phyloP scores from a whole-genome alignment of 2,329 filamentous ascomycete genomes.

The Helminthosporium solani region DNA sequence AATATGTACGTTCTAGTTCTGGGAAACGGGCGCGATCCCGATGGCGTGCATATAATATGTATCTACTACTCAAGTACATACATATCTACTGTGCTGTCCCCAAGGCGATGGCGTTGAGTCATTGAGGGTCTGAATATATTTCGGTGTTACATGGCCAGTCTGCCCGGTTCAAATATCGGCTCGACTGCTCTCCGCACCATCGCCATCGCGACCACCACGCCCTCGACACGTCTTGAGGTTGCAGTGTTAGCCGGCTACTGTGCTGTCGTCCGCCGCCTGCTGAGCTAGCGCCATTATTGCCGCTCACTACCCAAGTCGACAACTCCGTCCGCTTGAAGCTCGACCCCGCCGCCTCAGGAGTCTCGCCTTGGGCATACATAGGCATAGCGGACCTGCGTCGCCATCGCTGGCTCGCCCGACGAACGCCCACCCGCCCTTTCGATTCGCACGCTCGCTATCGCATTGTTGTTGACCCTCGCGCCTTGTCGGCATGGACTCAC shows the following conservation, averaged over 20 bases:
- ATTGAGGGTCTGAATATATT: too few relatives aligned
- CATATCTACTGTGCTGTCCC: too few relatives aligned
- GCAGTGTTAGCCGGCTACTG: neutral
- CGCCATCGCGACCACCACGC: too few relatives aligned
- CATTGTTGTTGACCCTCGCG: conserved; percentile 3
- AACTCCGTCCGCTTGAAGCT: conserved; percentile 1
- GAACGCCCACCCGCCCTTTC: conserved; percentile 4
- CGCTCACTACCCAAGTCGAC: too few relatives aligned
- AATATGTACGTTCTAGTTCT: too few relatives aligned
- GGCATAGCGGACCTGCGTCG: conserved; percentile 14
- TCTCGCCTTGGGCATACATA: conserved; percentile 5
- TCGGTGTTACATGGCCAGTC: neutral
- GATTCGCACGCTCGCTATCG: conserved; percentile 19
- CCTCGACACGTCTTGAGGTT: neutral
- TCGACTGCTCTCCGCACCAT: neutral
- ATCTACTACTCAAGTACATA: too few relatives aligned
- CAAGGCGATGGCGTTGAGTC: too few relatives aligned
- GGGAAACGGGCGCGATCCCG: too few relatives aligned
- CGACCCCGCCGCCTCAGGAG: conserved; percentile 10
- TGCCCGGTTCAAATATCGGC: neutral
- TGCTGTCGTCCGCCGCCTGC: neutral
- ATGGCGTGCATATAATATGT: too few relatives aligned
- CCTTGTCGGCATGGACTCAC: conserved; percentile 11
- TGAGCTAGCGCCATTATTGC: conserved; percentile 4
- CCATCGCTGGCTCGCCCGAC: conserved; percentile 3